Conservation (phyloP, 2,329 filamentous ascomycete genomes). For the Lojkania enalia region DNA sequence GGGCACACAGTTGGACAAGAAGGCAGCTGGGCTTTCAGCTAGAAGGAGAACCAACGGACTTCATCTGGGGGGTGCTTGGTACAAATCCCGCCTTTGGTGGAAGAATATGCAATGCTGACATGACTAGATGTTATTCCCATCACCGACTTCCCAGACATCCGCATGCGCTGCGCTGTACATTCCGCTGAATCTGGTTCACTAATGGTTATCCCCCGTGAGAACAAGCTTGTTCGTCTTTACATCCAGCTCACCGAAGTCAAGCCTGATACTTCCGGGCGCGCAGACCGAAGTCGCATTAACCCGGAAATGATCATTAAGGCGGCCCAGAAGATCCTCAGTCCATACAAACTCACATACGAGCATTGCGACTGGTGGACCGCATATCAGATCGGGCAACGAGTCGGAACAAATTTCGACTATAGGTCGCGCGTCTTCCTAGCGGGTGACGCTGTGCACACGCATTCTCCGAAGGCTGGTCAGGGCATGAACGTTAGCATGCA, state of each 20-base stretch:
- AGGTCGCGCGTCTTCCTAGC: slow-evolving; percentile 67
- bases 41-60: slow-evolving; percentile 59
- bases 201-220: slow-evolving; percentile 68
- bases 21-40: slow-evolving; percentile 60
- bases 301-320: slow-evolving; percentile 64
- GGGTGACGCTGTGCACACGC: slow-evolving; percentile 65
- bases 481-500: slow-evolving; percentile 76
- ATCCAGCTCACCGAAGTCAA: slow-evolving; percentile 62
- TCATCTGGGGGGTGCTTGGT: slow-evolving; percentile 57
- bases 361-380: slow-evolving; percentile 71
- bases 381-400: slow-evolving; percentile 69
- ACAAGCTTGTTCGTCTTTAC: slow-evolving; percentile 65
- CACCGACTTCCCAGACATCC: slow-evolving; percentile 64
- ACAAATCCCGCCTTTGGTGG: neutral
- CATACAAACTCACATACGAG: slow-evolving; percentile 67
- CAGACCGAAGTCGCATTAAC: slow-evolving; percentile 65
- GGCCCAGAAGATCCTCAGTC: slow-evolving; percentile 66
- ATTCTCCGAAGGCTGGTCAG: slow-evolving; percentile 66
- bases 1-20: slow-evolving; percentile 68
- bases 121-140: slow-evolving; percentile 55
- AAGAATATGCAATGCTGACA: slow-evolving; percentile 20
- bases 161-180: slow-evolving; percentile 62
- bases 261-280: slow-evolving; percentile 49
- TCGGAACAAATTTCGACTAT: slow-evolving; percentile 61
- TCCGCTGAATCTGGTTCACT: slow-evolving; percentile 59